Base-by-base conservation (phyloP, 345 rosid genomes). In the Camelina neglecta region DNA sequence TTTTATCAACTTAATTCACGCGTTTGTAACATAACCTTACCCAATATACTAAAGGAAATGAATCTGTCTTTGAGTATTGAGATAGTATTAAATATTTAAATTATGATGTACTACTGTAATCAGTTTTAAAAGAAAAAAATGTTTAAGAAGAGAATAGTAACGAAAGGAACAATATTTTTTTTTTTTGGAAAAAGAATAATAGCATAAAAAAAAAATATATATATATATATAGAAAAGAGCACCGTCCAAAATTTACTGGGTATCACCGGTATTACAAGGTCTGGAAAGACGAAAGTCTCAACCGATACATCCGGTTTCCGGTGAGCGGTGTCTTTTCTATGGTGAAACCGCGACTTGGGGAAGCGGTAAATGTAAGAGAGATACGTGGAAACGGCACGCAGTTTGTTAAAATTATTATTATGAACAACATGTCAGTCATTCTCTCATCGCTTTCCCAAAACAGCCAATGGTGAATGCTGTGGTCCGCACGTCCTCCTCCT, bases 401-500 rank as follows among this genome's bases (percentile, higher is more conserved):
- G 77, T 60, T 78, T 29, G 31, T 29, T 29, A 29, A 29, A 29
- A 24, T 24, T 24, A 24, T 26, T 3, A 26, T 26, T 29, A 29
- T 29, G 31, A 29, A 13, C 4, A 29, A 13, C 4, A 48, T 68
- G 64, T 57, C 71, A 70, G 64, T 57, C 71, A 70, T 55, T 66
- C 77, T 66, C 73, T 72, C 74, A 72, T 71, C 74, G 58, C 53
- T 73, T 68, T 71, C 80, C 48, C 51, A 15, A 62, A 55, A 66
- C 68, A 72, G 42, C 77, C 81, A 78, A 66, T 65, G 76, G 75
- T 79, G 26, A 59, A 72, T 60, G 42, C 66, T 6, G 18, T 76
- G 73, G 75, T 53, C 75, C 56, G 71, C 83, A 62, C 73, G 80
- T 77, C 78, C 79, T 79, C 58, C 33, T 11, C 81, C 72, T 78